Percentiles rank a stretch among this genome's conserved stretches.
These are phyloP conservation scores for Debaryomyces robertsiae DNA, from an alignment of 1,139 yeast species.

Conservation along the genomic window DNA sequence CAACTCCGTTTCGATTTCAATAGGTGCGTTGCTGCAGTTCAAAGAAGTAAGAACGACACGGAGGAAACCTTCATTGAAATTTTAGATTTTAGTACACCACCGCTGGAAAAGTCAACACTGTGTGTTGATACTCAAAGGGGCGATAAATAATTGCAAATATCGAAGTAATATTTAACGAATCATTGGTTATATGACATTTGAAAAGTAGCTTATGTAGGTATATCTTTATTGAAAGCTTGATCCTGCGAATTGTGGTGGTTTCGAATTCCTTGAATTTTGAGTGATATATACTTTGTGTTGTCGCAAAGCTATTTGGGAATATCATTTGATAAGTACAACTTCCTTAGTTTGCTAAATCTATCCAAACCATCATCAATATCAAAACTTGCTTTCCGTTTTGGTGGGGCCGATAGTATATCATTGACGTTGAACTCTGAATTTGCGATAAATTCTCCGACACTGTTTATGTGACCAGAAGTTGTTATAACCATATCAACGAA, in stretches of 20 bases:
- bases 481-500: conserved; percentile 28
- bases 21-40: conserved; percentile 92
- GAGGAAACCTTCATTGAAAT: conserved; percentile 75
- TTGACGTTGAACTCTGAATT: conserved; percentile 22
- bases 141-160: too few relatives aligned
- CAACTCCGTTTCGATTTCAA: conserved; percentile 86
- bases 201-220: too few relatives aligned
- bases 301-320: conserved; percentile 15
- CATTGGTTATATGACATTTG: too few relatives aligned
- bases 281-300: too few relatives aligned
- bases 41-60: conserved; percentile 47
- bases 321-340: conserved; percentile 26
- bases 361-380: conserved; percentile 39
- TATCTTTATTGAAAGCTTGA: too few relatives aligned
- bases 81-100: conserved; percentile 70
- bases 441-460: conserved; percentile 28
- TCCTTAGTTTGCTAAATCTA: conserved; percentile 36
- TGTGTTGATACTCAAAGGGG: too few relatives aligned
- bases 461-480: conserved; percentile 24
- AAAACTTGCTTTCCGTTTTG: conserved; percentile 23
- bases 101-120: not conserved
- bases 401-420: conserved; percentile 7
- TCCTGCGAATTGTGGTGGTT: too few relatives aligned
- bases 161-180: too few relatives aligned
- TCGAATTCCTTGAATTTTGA: too few relatives aligned